Base-by-base conservation (phyloP, 2,329 filamentous ascomycete species). In the Thermothelomyces thermophilus region DNA sequence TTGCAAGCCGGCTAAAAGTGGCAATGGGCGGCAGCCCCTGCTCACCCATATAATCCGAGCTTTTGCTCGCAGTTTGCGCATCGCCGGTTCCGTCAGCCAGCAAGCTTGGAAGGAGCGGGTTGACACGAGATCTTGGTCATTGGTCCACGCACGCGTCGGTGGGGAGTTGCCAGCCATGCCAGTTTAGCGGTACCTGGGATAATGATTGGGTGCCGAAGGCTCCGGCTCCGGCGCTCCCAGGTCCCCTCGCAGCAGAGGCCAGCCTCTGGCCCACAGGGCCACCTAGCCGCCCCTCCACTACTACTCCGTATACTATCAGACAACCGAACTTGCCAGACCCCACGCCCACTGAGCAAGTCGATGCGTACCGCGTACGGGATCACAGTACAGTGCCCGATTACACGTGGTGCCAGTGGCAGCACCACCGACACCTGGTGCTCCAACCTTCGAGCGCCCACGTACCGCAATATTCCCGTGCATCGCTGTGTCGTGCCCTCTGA, bases 371-470 rank as follows among this genome's bases (percentile, higher is more conserved):
- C 5, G 24, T 26, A 26, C 24, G 5, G 24, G 24, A n/a, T n/a
- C 50, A 52, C 31, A 41, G 42, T 35, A 53, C 48, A 53, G 54
- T 57, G 56, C 55, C 58, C 58, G 53, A 60, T 57, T 59, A 62
- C 60, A 62, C 60, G 60, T 62, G 60, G 60, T 62, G 56, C 60
- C 60, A 62, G 57, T 61, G 53, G 43, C 55, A 41, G 56, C 52
- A 50, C 37, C 31, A 55, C 52, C n/a, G 43, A 45, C 35, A 46
- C 37, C 30, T 53, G 33, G 51, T 52, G 51, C 49, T 45, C 43
- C 51, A 20, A 44, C 36, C 42, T 35, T 51, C 51, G 45, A 56
- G 46, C 22, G 50, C 45, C 54, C 51, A 53, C 50, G 50, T 48
- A 17, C 46, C 42, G 45, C 44, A 44, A 22, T 37, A 14, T 24